These are phyloP conservation scores for Chenopodium formosanum DNA, from an alignment of 148 eudicot genomes.

Conservation along the genomic window DNA sequence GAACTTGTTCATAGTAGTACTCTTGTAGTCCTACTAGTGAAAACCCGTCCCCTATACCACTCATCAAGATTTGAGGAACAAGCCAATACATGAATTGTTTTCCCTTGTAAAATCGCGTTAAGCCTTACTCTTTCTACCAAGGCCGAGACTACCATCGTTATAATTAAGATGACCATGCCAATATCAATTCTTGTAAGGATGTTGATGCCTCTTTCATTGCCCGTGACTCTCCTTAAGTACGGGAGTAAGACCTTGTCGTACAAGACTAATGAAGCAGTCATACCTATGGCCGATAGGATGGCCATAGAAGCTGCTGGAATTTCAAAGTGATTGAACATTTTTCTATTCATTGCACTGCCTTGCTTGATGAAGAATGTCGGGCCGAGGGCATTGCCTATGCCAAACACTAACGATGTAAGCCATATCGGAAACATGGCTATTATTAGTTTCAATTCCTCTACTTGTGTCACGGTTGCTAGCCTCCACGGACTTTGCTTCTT, in stretches of 20 bases:
- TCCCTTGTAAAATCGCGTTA: constrained; percentile 17
- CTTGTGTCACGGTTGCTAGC: constrained; percentile 53
- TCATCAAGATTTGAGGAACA: constrained; percentile 52
- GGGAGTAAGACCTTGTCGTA: constrained; percentile 59
- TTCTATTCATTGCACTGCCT: constrained; percentile 40
- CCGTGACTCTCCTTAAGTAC: constrained; percentile 35
- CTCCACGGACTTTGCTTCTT: constrained; percentile 47
- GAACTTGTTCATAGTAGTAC: constrained; percentile 68
- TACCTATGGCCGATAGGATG: constrained; percentile 36
- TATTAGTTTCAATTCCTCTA: constrained; percentile 59
- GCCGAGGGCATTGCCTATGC: constrained; percentile 48
- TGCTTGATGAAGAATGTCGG: constrained; percentile 66
- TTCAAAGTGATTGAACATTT: constrained; percentile 28
- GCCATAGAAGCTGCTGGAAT: constrained; percentile 57
- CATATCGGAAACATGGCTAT: constrained; percentile 58
- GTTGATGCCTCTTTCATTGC: constrained; percentile 51
- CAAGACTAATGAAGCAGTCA: constrained; percentile 33
- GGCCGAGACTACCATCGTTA: constrained; percentile 39
- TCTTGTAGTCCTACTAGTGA: constrained; percentile 66
- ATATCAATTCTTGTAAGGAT: constrained; percentile 53
- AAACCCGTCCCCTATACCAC: constrained; percentile 58
- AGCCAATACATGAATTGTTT: constrained; percentile 50
- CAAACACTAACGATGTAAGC: constrained; percentile 51
- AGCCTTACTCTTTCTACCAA: constrained; percentile 45
- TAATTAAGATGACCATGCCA: constrained; percentile 50